phyloP scores from a whole-genome alignment of 2,329 filamentous ascomycete species.

The Neonectria neomacrospora region DNA sequence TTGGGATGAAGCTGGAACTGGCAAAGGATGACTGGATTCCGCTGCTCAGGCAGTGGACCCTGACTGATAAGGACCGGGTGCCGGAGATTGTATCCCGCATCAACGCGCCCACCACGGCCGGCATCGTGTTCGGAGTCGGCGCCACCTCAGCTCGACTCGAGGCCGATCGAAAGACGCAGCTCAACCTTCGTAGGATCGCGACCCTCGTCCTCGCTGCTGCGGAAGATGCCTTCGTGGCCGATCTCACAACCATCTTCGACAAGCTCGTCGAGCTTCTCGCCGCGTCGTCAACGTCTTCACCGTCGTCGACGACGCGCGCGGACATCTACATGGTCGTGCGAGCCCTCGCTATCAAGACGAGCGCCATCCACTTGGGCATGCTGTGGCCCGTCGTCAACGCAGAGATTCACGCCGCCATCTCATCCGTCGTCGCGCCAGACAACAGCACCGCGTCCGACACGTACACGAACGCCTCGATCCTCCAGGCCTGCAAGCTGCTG shows the following conservation, averaged over 20 bases:
- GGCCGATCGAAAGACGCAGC: conserved; percentile 90
- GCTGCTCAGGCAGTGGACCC: conserved; percentile 83
- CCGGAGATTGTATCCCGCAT: conserved; percentile 83
- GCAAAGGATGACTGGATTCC: conserved; percentile 83
- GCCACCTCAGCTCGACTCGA: conserved; percentile 94
- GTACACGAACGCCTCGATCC: conserved; percentile 79
- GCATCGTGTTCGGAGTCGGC: conserved; percentile 98
- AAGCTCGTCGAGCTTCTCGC: conserved; percentile 87
- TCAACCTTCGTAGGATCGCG: conserved; percentile 86
- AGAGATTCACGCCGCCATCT: conserved; percentile 83
- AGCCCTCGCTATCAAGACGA: conserved; percentile 82
- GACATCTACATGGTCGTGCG: conserved; percentile 92
- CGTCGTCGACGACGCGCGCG: conserved; percentile 87
- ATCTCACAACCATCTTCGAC: conserved; percentile 78
- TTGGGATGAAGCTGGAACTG: conserved; percentile 73
- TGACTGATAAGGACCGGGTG: conserved; percentile 89
- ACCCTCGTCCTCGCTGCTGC: conserved; percentile 81
- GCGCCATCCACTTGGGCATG: conserved; percentile 80
- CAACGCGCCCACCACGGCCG: conserved; percentile 87
- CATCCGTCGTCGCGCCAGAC: conserved; percentile 76
- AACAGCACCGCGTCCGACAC: conserved; percentile 73
- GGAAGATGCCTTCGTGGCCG: conserved; percentile 81
- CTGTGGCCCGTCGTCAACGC: conserved; percentile 92
- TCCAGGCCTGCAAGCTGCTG: conserved; percentile 94
- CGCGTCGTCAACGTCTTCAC: conserved; percentile 88